These are phyloP conservation scores for Tuber magnatum DNA, from an alignment of 495 filamentous ascomycete genomes.

Conservation along the genomic window DNA sequence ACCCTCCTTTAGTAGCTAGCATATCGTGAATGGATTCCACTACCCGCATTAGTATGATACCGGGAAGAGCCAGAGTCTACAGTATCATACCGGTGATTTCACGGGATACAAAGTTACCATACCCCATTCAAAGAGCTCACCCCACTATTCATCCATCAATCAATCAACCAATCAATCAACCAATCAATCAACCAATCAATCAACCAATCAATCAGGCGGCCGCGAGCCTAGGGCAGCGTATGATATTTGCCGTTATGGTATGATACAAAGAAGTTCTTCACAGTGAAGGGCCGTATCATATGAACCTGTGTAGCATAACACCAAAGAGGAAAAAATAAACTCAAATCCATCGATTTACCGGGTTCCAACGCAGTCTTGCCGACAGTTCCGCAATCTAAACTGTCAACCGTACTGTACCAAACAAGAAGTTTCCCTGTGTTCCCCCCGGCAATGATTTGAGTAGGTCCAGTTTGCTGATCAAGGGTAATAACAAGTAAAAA, in stretches of 20 bases:
- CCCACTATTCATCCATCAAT: neutral
- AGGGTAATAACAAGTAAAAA: neutral
- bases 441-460: neutral
- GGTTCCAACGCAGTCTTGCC: neutral
- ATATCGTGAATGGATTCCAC: neutral
- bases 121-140: slow-evolving; percentile 3
- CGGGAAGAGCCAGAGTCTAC: neutral
- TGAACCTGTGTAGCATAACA: neutral
- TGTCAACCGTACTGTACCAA: neutral
- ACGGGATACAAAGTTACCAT: neutral
- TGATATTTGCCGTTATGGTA: neutral
- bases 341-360: neutral
- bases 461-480: neutral
- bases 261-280: neutral
- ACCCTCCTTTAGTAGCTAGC: neutral
- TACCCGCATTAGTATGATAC: neutral
- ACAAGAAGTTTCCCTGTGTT: neutral
- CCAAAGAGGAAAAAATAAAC: neutral
- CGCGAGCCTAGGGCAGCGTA: neutral
- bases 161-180: neutral
- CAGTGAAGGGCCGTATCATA: neutral
- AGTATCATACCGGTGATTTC: too few relatives aligned
- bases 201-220: neutral
- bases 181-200: neutral
- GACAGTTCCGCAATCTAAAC: neutral